Percentiles rank a stretch among this genome's conserved stretches.
phyloP scores from a whole-genome alignment of 495 filamentous ascomycete genomes.

The Penicillium tannophilum region DNA sequence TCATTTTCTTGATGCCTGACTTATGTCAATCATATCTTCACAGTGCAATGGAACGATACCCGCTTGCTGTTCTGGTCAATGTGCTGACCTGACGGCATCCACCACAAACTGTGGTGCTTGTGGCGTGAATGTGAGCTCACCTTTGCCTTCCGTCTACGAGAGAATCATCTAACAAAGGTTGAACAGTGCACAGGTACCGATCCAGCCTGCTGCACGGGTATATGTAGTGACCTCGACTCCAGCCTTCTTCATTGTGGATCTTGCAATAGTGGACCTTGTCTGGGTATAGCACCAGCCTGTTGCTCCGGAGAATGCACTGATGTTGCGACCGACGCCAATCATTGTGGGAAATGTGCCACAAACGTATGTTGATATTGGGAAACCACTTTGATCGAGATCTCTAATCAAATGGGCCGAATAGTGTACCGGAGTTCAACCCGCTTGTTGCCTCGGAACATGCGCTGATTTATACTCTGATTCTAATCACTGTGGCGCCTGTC shows the following conservation, averaged over 20 bases:
- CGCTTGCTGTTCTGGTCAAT: conserved; percentile 18
- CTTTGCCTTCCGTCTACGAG: neutral
- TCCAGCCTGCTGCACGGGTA: conserved; percentile 20
- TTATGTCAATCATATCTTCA: neutral
- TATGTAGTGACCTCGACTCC: conserved; percentile 13
- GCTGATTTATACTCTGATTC: conserved; percentile 12
- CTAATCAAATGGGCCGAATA: neutral
- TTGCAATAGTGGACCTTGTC: conserved; percentile 12
- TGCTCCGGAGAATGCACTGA: conserved; percentile 22
- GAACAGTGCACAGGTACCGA: conserved; percentile 15
- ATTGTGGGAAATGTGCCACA: conserved; percentile 20
- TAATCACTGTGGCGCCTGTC: conserved; percentile 19
- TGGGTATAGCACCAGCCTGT: conserved; percentile 16
- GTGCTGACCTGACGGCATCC: conserved; percentile 16
- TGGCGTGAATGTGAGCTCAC: conserved; percentile 7
- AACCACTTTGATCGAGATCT: neutral
- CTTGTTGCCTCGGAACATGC: conserved; percentile 20
- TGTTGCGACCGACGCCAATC: conserved; percentile 12
- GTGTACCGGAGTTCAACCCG: conserved; percentile 16
- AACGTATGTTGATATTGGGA: conserved; percentile 2
- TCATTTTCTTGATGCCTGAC: neutral
- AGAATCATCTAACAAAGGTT: neutral
- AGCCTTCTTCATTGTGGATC: conserved; percentile 14
- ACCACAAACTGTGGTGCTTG: conserved; percentile 20
- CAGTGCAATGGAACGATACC: conserved; percentile 19